phyloP scores from a whole-genome alignment of 495 filamentous ascomycete species.

The Penicillium coprophilum region DNA sequence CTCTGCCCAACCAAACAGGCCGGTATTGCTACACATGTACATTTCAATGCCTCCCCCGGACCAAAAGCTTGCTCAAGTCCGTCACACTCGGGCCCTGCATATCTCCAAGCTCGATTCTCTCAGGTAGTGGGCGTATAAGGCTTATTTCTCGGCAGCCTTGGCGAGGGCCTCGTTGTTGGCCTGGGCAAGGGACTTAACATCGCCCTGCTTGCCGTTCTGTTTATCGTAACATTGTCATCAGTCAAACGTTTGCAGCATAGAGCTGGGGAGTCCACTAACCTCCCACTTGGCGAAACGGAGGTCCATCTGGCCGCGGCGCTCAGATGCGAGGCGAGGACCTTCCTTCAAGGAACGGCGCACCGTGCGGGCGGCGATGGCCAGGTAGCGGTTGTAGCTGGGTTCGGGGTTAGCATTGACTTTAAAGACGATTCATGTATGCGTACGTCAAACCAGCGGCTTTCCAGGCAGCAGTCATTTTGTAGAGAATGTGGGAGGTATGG shows the following conservation, averaged over 20 bases:
- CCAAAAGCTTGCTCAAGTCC: conserved; percentile 21
- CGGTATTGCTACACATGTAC: conserved; percentile 51
- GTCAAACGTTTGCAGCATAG: conserved; percentile 10
- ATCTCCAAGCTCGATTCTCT: conserved; percentile 23
- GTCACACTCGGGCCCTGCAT: conserved; percentile 19
- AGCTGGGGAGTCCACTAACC: conserved; percentile 50
- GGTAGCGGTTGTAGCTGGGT: conserved; percentile 55
- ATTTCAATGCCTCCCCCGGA: conserved; percentile 29
- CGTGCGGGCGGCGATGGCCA: conserved; percentile 55
- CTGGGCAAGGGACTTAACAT: conserved; percentile 68
- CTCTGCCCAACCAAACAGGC: conserved; percentile 24
- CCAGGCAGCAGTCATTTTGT: conserved; percentile 97
- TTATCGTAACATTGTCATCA: conserved; percentile 23
- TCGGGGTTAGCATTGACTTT: conserved; percentile 32
- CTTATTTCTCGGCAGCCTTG: conserved; percentile 47
- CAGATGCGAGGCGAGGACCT: conserved; percentile 76
- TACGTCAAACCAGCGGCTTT: conserved; percentile 97
- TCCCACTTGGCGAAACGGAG: conserved; percentile 95
- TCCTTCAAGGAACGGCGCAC: conserved; percentile 91
- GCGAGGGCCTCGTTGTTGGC: conserved; percentile 66
- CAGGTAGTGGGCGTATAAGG: conserved; percentile 8
- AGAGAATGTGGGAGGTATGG: conserved; percentile 30
- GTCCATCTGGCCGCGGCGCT: conserved; percentile 87
- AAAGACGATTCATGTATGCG: conserved; percentile 27
- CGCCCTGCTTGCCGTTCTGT: conserved; percentile 96